A percentile compares a stretch with the other conserved stretches of the same genome.
phyloP scores from a whole-genome alignment of 1,139 yeast genomes.

The Yarrowia galli region DNA sequence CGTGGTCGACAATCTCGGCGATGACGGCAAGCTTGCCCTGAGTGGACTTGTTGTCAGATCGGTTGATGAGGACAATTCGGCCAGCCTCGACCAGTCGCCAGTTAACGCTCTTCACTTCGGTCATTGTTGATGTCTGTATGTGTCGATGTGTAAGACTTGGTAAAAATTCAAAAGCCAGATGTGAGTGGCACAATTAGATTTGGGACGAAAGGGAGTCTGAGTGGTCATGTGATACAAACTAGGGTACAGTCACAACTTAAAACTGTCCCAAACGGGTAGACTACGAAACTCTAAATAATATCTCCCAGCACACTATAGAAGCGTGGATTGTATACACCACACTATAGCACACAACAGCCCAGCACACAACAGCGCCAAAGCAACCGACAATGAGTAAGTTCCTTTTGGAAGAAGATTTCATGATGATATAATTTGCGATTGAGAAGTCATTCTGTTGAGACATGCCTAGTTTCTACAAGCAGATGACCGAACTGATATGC shows the following conservation, averaged over 20 bases:
- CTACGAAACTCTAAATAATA: neutral
- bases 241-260: slow-evolving; percentile 31
- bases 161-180: slow-evolving; percentile 34
- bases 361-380: neutral
- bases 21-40: slow-evolving; percentile 89
- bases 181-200: slow-evolving; percentile 39
- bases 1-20: slow-evolving; percentile 99
- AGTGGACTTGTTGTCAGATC: slow-evolving; percentile 57
- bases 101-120: slow-evolving; percentile 94
- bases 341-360: neutral
- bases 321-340: neutral
- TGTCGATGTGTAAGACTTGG: slow-evolving; percentile 38
- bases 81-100: slow-evolving; percentile 99
- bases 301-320: slow-evolving; percentile 10
- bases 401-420: slow-evolving; percentile 38
- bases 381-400: slow-evolving; percentile 18
- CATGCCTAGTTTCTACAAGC: slow-evolving; percentile 59
- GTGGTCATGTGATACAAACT: slow-evolving; percentile 31
- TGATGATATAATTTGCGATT: slow-evolving; percentile 70
- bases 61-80: slow-evolving; percentile 93
- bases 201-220: slow-evolving; percentile 30
- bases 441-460: slow-evolving; percentile 52
- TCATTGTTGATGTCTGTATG: slow-evolving; percentile 56
- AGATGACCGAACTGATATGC: slow-evolving; percentile 34
- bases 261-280: neutral